Base-by-base conservation (phyloP, 805 yeast genomes). In the Teunomyces lycoperdinae region DNA sequence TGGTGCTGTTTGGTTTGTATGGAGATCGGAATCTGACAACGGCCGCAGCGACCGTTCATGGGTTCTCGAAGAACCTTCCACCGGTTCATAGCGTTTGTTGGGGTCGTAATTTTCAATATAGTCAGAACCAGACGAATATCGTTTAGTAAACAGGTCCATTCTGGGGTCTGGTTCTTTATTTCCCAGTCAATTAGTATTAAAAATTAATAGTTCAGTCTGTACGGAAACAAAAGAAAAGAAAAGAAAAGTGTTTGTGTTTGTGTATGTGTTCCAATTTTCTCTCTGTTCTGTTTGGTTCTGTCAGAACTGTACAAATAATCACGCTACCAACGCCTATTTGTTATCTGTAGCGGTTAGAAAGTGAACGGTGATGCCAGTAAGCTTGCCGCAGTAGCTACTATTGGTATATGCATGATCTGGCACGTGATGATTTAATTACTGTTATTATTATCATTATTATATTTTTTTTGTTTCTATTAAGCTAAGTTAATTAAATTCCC, bases 61-160 rank as follows among this genome's bases (percentile, higher is more conserved):
- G 3, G 41, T n/a, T 8, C 27, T 38, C 11, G 41, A 38, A 5
- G 41, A 20, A 4, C 41, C 41, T 13, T 38, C 41, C 32, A 36
- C 41, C 35, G 51, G 46, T 8, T 49, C 44, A 34, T 53, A 51
- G 5, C 50, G 42, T 42, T 46, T 53, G 35, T 53, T 46, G 26
- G 53, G 54, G 41, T 55, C 54, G 35, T 49, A 51, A 20, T 51
- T 51, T 41, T 33, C 49, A 24, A 10, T 38, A 30, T 41, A 43
- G 11, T 13, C 10, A 42, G 40, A 28, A 27, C 30, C 24, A 26
- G 26, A 26, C 24, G 40, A 38, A 38, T 24, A 24, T 38, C 41
- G 41, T n/a, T 38, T 26, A 4, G 41, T 24, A 38, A 38, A 38
- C 30, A 30, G 41, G 27, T 38, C 41, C 41, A 38, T 38, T 6